Conservation (phyloP, 2,329 filamentous ascomycete species). For the Hirsutella thompsonii region DNA sequence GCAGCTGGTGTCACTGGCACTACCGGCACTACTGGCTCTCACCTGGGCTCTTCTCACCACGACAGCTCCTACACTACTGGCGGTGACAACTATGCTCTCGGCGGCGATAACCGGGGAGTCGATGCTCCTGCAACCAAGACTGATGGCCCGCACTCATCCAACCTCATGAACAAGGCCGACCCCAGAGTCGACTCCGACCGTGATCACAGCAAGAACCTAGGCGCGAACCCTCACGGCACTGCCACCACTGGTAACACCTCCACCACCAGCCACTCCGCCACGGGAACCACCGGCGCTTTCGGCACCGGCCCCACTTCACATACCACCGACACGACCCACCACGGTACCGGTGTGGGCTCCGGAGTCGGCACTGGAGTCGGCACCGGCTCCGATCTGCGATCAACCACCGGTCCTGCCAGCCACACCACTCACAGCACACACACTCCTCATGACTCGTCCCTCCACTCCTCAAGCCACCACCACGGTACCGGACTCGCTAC, state of each 20-base stretch:
- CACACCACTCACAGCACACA: background rate
- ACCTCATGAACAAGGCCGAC: conserved; percentile 35
- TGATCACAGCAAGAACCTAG: conserved; percentile 21
- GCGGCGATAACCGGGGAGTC: conserved; percentile 3
- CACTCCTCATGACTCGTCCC: background rate
- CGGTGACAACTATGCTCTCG: conserved; percentile 27
- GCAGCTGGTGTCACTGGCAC: conserved; percentile 8
- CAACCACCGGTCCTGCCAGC: background rate
- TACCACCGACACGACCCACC: background rate
- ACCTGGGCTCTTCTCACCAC: conserved; percentile 10
- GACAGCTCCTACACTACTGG: conserved; percentile 10
- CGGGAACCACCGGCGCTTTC: background rate
- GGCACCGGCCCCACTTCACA: background rate
- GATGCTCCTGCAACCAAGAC: conserved; percentile 13
- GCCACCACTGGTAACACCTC: conserved; percentile 2
- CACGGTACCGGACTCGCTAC: conserved; percentile 5
- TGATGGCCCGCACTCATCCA: conserved; percentile 31
- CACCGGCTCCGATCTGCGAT: background rate
- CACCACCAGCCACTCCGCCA: conserved; percentile 1
- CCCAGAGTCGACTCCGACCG: conserved; percentile 41
- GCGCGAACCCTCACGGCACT: conserved; percentile 9
- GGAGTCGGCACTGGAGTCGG: background rate
- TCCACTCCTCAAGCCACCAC: conserved; percentile 20
- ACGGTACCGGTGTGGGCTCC: background rate
- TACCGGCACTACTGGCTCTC: conserved; percentile 9